phyloP scores from a whole-genome alignment of 495 filamentous ascomycete genomes.

The Parathielavia hyrcaniae region DNA sequence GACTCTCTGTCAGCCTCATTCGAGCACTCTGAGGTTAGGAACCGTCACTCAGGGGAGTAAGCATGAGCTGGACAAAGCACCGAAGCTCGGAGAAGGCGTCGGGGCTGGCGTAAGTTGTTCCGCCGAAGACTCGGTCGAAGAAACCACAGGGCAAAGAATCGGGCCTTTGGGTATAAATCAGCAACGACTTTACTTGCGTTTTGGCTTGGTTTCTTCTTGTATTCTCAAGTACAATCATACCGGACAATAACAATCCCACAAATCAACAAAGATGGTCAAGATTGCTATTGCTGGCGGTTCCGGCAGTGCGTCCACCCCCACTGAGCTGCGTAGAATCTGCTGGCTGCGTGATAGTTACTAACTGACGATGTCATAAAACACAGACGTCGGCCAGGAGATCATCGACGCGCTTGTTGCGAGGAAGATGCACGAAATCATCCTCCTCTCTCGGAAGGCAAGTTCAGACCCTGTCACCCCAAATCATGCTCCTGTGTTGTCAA shows the following conservation, averaged over 20 bases:
- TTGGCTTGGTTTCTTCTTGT: no score
- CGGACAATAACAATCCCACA: no score
- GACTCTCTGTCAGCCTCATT: no score
- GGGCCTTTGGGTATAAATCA: not conserved
- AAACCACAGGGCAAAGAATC: not conserved
- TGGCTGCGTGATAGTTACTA: no score
- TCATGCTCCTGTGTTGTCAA: no score
- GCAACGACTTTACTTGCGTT: no score
- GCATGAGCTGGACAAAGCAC: no score
- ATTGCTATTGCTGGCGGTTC: conserved; percentile 48
- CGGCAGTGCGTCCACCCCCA: conserved; percentile 36
- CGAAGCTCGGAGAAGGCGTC: not conserved
- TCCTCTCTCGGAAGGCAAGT: conserved; percentile 39
- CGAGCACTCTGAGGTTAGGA: no score
- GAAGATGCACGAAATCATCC: conserved; percentile 47
- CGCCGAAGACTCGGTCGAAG: conserved; percentile 2
- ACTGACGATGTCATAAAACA: not conserved
- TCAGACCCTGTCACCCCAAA: not conserved
- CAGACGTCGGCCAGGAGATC: conserved; percentile 51
- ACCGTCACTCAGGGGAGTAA: no score
- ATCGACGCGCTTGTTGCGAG: conserved; percentile 47
- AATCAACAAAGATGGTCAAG: conserved; percentile 44
- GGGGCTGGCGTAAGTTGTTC: not conserved
- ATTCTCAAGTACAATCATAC: not conserved
- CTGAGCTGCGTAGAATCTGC: not conserved